Percentiles rank a stretch among this genome's conserved stretches.
phyloP scores from a whole-genome alignment of 2,329 filamentous ascomycete genomes.

The Monilinia aucupariae region DNA sequence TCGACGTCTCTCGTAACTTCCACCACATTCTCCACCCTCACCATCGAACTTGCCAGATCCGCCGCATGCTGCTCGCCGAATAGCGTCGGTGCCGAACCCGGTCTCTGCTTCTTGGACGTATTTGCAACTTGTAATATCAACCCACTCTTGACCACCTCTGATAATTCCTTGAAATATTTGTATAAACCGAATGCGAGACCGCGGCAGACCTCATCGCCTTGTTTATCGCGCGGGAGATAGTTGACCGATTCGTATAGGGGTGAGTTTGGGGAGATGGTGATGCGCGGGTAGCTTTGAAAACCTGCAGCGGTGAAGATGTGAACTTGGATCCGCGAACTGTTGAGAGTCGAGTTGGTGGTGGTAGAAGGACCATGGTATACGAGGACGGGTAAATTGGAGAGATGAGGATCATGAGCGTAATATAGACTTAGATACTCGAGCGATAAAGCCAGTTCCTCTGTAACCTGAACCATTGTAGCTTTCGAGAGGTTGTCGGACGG shows the following conservation, averaged over 20 bases:
- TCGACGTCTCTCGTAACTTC: conserved; percentile 70
- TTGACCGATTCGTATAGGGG: conserved; percentile 86
- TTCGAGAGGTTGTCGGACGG: conserved; percentile 26
- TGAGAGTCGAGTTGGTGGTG: conserved; percentile 78
- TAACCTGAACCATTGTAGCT: conserved; percentile 72
- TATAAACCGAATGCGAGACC: conserved; percentile 86
- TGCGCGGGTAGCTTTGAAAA: conserved; percentile 80
- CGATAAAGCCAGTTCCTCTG: conserved; percentile 70
- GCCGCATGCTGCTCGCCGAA: conserved; percentile 93
- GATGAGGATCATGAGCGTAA: conserved; percentile 78
- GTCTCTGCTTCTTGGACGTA: conserved; percentile 44
- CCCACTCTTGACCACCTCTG: conserved; percentile 66
- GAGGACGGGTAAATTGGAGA: conserved; percentile 74
- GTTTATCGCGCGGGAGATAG: conserved; percentile 84
- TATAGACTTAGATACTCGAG: conserved; percentile 81
- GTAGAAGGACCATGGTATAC: conserved; percentile 91
- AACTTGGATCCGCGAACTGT: conserved; percentile 88
- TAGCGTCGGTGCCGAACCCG: conserved; percentile 56
- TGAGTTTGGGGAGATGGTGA: conserved; percentile 90
- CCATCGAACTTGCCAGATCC: conserved; percentile 79
- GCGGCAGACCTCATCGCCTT: conserved; percentile 89
- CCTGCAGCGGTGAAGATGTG: conserved; percentile 89
- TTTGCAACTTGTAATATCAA: conserved; percentile 49
- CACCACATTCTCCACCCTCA: conserved; percentile 68
- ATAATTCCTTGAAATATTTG: conserved; percentile 90